A percentile compares a stretch with the other conserved stretches of the same genome.
phyloP scores from a whole-genome alignment of 2,329 filamentous ascomycete species.

The Phaeomoniella chlamydospora region DNA sequence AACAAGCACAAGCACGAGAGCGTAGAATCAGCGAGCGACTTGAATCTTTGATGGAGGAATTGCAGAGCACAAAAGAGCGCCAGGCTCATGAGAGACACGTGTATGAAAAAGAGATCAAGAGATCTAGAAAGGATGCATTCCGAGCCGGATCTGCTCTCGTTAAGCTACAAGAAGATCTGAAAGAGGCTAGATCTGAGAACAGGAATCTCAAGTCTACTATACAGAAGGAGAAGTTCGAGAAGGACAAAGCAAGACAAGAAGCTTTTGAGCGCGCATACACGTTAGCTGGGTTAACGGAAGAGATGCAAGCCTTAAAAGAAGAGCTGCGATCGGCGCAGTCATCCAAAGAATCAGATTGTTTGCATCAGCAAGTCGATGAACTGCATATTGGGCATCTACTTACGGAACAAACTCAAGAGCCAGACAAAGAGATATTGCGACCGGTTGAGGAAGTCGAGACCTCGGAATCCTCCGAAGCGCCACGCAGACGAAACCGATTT shows the following conservation, averaged over 20 bases:
- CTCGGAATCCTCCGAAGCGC: not conserved
- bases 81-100: constrained; percentile 30
- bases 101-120: constrained; percentile 43
- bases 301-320: constrained; percentile 26
- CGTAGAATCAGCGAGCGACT: constrained; percentile 28
- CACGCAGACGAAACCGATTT: not conserved
- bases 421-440: not conserved
- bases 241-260: constrained; percentile 30
- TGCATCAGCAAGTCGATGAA: constrained; percentile 18
- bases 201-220: constrained; percentile 38
- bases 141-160: constrained; percentile 39
- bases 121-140: constrained; percentile 42
- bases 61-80: constrained; percentile 34
- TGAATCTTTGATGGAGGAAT: constrained; percentile 34
- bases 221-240: constrained; percentile 30
- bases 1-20: constrained; percentile 27
- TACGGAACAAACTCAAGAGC: not conserved
- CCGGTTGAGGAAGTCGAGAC: not conserved
- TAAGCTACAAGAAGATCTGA: constrained; percentile 37
- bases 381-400: constrained; percentile 12
- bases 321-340: constrained; percentile 23
- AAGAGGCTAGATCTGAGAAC: constrained; percentile 25
- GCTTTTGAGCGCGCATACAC: constrained; percentile 32
- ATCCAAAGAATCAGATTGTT: constrained; percentile 17
- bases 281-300: constrained; percentile 27